These are phyloP conservation scores for Camelina laxa DNA, from an alignment of 345 rosid genomes.

Conservation along the genomic window DNA sequence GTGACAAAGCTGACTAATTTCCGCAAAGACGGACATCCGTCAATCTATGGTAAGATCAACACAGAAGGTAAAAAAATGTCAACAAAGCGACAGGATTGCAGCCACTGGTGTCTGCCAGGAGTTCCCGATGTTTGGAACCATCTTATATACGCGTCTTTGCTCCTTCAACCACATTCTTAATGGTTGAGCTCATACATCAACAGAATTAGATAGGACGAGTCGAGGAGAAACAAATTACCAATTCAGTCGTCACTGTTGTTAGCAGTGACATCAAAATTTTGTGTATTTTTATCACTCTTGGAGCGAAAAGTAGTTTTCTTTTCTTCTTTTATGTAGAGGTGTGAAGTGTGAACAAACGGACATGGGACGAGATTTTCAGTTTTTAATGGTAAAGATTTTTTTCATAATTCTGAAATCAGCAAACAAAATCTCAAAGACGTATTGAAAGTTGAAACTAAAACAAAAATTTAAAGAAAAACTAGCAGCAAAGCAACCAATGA, in stretches of 20 bases:
- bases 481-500: conserved; percentile 25
- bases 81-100: conserved; percentile 74
- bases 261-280: background rate
- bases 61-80: conserved; percentile 50
- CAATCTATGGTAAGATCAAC: conserved; percentile 67
- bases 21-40: conserved; percentile 94
- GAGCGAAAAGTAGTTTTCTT: background rate
- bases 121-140: conserved; percentile 97
- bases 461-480: conserved; percentile 14
- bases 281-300: background rate
- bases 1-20: conserved; percentile 85
- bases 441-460: conserved; percentile 24
- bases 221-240: conserved; percentile 11
- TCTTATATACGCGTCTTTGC: conserved; percentile 72
- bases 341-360: background rate
- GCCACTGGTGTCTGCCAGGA: conserved; percentile 98
- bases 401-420: conserved; percentile 17
- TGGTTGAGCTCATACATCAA: conserved; percentile 5
- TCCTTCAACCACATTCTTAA: conserved; percentile 44
- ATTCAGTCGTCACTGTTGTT: conserved; percentile 4
- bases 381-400: conserved; percentile 18
- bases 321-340: background rate
- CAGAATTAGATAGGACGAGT: background rate
- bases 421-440: conserved; percentile 9
- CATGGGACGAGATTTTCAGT: background rate